Evolutionary conservation across 1,284 basidiomycete species (phyloP).

Genomic region (Laetiporus sulphureus): DNA sequence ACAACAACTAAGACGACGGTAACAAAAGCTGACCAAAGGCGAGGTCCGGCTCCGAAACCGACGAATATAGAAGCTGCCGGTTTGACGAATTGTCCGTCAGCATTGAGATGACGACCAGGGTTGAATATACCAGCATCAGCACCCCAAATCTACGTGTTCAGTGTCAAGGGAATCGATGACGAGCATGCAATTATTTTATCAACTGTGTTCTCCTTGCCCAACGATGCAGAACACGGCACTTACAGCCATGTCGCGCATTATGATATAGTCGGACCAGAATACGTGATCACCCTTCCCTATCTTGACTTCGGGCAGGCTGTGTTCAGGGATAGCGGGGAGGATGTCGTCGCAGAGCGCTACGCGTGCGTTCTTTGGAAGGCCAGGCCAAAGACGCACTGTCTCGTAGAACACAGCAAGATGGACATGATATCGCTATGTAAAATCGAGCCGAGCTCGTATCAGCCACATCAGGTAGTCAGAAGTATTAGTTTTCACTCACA

Average conservation of each 20-base stretch:
- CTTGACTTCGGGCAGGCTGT: slow-evolving; percentile 10
- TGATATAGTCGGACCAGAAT: slow-evolving; percentile 21
- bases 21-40: slow-evolving; percentile 13
- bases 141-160: slow-evolving; percentile 20
- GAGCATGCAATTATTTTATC: too few relatives aligned
- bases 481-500: background rate
- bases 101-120: slow-evolving; percentile 15
- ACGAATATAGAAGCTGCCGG: slow-evolving; percentile 16
- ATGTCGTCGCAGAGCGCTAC: slow-evolving; percentile 17
- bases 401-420: slow-evolving; percentile 23
- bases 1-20: background rate
- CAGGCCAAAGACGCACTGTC: slow-evolving; percentile 22
- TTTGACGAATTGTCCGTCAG: slow-evolving; percentile 15
- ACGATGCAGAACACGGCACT: background rate
- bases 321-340: slow-evolving; percentile 17
- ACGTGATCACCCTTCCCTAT: slow-evolving; percentile 20
- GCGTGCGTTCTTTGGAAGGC: slow-evolving; percentile 22
- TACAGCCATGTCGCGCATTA: slow-evolving; percentile 14
- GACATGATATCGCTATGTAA: slow-evolving; percentile 14
- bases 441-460: background rate
- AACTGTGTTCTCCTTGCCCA: too few relatives aligned
- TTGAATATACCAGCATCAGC: slow-evolving; percentile 14
- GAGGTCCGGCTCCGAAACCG: slow-evolving; percentile 18
- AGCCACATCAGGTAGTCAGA: background rate
- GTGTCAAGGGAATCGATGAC: background rate